Evolutionary conservation across 345 rosid genomes (phyloP).

Genomic region (Salix suchowensis): DNA sequence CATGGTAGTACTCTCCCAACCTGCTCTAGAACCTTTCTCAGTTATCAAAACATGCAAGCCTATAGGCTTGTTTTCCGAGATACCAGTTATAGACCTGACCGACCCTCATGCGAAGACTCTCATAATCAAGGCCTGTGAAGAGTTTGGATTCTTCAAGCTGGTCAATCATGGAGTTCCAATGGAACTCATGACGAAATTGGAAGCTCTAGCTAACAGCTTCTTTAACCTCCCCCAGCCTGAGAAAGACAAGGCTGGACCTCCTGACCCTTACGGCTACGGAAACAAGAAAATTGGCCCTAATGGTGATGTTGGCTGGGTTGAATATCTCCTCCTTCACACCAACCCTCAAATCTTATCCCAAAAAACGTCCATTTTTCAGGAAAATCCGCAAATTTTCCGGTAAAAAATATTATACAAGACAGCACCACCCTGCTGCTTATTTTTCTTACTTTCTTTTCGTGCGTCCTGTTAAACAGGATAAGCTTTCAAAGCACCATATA

Average conservation of each 20-base stretch:
- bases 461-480: constrained; percentile 12
- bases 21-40: constrained; percentile 46
- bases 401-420: background rate
- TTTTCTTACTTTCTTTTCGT: background rate
- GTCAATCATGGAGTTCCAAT: constrained; percentile 68
- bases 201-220: constrained; percentile 51
- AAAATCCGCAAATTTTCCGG: constrained; percentile 48
- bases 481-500: no score
- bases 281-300: constrained; percentile 57
- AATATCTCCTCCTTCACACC: constrained; percentile 55
- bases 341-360: constrained; percentile 25
- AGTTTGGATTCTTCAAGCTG: constrained; percentile 76
- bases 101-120: constrained; percentile 54
- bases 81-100: constrained; percentile 59
- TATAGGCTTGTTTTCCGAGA: constrained; percentile 24
- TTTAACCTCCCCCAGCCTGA: constrained; percentile 56
- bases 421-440: background rate
- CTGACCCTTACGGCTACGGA: constrained; percentile 77
- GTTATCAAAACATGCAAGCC: constrained; percentile 57
- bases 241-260: constrained; percentile 62
- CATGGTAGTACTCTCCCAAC: constrained; percentile 73
- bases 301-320: constrained; percentile 84
- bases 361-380: constrained; percentile 27
- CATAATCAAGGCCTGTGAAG: constrained; percentile 61
- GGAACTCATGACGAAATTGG: constrained; percentile 46